Percentiles rank a stretch among this genome's conserved stretches.
Conservation (phyloP, 768 basidiomycete genomes). For the Suillus placidus region DNA sequence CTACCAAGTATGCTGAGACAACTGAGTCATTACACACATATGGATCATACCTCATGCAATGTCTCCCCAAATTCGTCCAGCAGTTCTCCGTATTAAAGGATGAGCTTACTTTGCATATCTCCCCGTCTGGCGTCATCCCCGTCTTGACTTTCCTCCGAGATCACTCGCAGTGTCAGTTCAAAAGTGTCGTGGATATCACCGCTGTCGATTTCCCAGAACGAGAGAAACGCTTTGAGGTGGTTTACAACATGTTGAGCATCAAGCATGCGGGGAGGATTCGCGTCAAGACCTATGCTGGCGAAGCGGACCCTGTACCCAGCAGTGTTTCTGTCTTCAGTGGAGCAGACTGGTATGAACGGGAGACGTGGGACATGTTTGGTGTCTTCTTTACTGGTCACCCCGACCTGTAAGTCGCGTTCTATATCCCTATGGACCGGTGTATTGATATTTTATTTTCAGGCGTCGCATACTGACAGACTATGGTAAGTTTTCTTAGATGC, state of each 20-base stretch:
- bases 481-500: conserved; percentile 47
- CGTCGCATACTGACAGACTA: conserved; percentile 99
- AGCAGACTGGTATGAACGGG: conserved; percentile 99
- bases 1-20: conserved; percentile 69
- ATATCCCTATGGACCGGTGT: neutral
- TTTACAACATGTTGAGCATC: conserved; percentile 91
- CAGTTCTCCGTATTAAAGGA: conserved; percentile 98
- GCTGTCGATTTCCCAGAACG: conserved; percentile 95
- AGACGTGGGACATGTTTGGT: conserved; percentile 97
- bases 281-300: conserved; percentile 96
- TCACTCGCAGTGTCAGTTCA: conserved; percentile 95
- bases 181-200: conserved; percentile 88
- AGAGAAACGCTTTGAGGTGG: conserved; percentile 93
- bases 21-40: conserved; percentile 86
- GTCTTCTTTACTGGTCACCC: conserved; percentile 97
- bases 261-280: conserved; percentile 81
- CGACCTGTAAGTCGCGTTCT: conserved; percentile 70
- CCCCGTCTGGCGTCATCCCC: conserved; percentile 80
- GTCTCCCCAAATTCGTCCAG: conserved; percentile 95
- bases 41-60: conserved; percentile 90
- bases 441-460: conserved; percentile 39
- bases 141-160: conserved; percentile 92
- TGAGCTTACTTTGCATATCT: conserved; percentile 87
- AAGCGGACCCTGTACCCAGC: conserved; percentile 90
- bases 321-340: conserved; percentile 78